A percentile compares a stretch with the other conserved stretches of the same genome.
phyloP scores from a whole-genome alignment of 768 basidiomycete genomes.

The Suillus discolor region DNA sequence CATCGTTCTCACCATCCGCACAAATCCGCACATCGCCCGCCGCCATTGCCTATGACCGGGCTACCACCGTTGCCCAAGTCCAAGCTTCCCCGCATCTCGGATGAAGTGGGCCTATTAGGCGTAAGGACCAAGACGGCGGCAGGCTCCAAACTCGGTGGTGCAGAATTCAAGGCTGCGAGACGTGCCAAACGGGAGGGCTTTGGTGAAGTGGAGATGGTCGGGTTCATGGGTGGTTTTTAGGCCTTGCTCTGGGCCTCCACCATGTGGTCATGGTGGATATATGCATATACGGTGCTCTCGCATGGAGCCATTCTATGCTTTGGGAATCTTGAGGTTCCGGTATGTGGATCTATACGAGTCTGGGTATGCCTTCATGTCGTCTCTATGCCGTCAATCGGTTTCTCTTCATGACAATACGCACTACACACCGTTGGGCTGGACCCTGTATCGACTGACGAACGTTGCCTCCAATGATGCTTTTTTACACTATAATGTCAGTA shows the following conservation, averaged over 20 bases:
- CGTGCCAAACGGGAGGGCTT: conserved; percentile 30
- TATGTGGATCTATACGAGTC: background rate
- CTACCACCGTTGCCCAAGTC: conserved; percentile 27
- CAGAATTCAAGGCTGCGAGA: conserved; percentile 32
- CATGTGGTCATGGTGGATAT: background rate
- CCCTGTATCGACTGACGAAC: background rate
- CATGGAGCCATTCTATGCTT: background rate
- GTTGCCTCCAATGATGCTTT: conserved; percentile 5
- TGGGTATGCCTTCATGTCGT: background rate
- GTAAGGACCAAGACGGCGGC: conserved; percentile 23
- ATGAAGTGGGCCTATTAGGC: conserved; percentile 22
- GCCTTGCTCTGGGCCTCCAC: background rate
- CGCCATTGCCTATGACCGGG: conserved; percentile 19
- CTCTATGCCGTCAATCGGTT: background rate
- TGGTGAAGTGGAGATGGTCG: conserved; percentile 33
- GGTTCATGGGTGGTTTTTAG: conserved; percentile 21
- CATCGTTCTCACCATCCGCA: conserved; percentile 16
- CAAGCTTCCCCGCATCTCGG: conserved; percentile 20
- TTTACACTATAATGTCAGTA: background rate
- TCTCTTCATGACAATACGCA: conserved; percentile 2
- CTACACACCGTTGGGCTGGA: conserved; percentile 1
- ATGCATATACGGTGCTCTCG: background rate
- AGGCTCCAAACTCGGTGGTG: conserved; percentile 27
- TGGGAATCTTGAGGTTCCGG: background rate
- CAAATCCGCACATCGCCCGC: conserved; percentile 28